phyloP scores from a whole-genome alignment of 2,329 filamentous ascomycete species.

The Dryadomyces quercivorus region DNA sequence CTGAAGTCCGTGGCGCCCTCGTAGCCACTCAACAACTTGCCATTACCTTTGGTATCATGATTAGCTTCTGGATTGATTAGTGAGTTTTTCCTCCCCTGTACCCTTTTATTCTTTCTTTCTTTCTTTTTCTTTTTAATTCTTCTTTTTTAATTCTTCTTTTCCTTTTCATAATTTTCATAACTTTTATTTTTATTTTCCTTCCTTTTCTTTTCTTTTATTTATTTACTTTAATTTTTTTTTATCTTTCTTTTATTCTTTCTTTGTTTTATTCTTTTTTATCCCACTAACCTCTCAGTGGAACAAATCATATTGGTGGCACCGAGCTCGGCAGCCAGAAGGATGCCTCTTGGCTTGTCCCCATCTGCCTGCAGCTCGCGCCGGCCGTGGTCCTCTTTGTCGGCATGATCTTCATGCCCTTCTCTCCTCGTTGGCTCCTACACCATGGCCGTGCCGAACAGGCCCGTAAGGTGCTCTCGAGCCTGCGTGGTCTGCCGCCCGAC shows the following conservation, averaged over 20 bases:
- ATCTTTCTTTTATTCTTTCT: too few relatives aligned
- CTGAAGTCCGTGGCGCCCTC: constrained; percentile 34
- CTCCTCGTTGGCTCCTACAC: constrained; percentile 63
- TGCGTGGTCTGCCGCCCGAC: constrained; percentile 48
- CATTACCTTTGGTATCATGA: constrained; percentile 52
- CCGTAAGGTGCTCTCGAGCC: constrained; percentile 45
- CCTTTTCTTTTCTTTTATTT: too few relatives aligned
- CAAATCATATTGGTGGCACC: constrained; percentile 52
- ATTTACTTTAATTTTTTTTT: too few relatives aligned
- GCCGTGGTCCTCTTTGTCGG: constrained; percentile 54
- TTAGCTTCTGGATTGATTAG: constrained; percentile 52
- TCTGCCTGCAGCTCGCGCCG: constrained; percentile 58
- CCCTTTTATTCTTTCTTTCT: too few relatives aligned
- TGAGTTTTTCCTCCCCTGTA: neutral
- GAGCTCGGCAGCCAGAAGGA: constrained; percentile 39
- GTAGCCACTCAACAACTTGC: constrained; percentile 38
- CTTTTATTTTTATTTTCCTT: too few relatives aligned
- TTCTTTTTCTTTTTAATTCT: too few relatives aligned
- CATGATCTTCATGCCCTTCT: constrained; percentile 72
- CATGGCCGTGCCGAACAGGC: constrained; percentile 59
- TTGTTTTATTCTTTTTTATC: too few relatives aligned
- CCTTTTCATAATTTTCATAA: too few relatives aligned
- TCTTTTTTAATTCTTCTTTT: too few relatives aligned
- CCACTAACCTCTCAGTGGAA: constrained; percentile 24
- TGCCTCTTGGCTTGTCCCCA: constrained; percentile 62